These are phyloP conservation scores for Boletus reticulatus DNA, from an alignment of 768 basidiomycete genomes.

Conservation along the genomic window DNA sequence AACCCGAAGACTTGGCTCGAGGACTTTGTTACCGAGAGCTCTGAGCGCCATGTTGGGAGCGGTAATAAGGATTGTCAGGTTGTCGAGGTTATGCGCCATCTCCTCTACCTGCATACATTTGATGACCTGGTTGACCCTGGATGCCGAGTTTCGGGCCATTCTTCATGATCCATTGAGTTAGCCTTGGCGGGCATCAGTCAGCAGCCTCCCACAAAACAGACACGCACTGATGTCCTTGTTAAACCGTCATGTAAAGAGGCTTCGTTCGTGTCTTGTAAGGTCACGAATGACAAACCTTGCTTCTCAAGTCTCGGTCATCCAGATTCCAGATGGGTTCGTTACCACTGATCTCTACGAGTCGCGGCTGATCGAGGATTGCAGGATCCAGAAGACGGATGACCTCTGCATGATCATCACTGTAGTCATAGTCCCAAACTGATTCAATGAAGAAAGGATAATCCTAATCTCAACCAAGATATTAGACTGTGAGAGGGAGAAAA, in stretches of 20 bases:
- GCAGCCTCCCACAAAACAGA: not conserved
- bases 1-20: not conserved
- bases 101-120: conserved; percentile 20
- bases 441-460: too few species aligned
- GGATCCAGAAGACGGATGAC: too few species aligned
- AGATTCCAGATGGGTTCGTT: conserved; percentile 1
- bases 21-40: conserved; percentile 35
- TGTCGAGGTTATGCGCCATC: conserved; percentile 34
- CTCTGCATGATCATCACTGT: too few species aligned
- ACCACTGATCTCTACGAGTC: conserved; percentile 14
- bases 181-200: too few species aligned
- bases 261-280: not conserved
- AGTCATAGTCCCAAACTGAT: too few species aligned
- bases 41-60: conserved; percentile 34
- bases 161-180: not conserved
- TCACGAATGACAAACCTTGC: not conserved
- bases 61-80: conserved; percentile 34
- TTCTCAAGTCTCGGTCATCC: not conserved
- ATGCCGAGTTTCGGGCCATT: conserved; percentile 21
- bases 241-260: not conserved
- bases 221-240: not conserved
- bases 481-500: too few species aligned
- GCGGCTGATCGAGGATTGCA: conserved; percentile 12
- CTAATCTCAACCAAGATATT: too few species aligned
- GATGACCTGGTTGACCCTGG: conserved; percentile 5